phyloP scores from a whole-genome alignment of 306 rosid species.

The Herpetospermum pedunculosum region DNA sequence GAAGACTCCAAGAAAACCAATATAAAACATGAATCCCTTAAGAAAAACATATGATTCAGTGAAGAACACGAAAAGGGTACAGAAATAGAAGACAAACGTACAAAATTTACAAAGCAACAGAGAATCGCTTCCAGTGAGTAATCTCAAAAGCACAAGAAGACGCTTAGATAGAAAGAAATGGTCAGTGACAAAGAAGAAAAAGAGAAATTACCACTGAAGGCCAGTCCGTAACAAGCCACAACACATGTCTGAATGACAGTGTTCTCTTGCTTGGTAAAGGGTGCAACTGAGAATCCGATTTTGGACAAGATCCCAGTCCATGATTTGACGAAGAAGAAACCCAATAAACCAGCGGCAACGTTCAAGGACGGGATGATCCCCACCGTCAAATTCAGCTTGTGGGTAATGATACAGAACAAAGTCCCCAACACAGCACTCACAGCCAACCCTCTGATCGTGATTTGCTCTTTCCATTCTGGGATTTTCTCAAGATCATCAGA shows the following conservation, averaged over 20 bases:
- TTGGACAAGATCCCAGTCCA: constrained; percentile 55
- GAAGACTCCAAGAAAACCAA: not conserved
- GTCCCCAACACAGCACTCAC: constrained; percentile 64
- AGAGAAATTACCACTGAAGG: constrained; percentile 50
- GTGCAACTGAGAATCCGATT: constrained; percentile 39
- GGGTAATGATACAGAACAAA: constrained; percentile 75
- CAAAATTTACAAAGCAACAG: not conserved
- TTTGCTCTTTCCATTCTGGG: constrained; percentile 88
- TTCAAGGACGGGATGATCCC: constrained; percentile 88
- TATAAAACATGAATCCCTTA: not conserved
- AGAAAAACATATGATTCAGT: not conserved
- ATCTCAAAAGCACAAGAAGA: not conserved
- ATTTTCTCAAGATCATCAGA: constrained; percentile 18
- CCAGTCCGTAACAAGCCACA: constrained; percentile 96
- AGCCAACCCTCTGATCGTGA: constrained; percentile 75
- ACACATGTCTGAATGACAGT: constrained; percentile 96
- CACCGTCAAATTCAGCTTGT: constrained; percentile 78
- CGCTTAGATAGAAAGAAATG: not conserved
- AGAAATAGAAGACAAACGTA: not conserved
- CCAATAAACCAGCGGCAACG: constrained; percentile 70
- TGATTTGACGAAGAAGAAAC: constrained; percentile 73
- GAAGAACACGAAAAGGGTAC: not conserved
- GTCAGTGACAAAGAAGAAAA: not conserved
- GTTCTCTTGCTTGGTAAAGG: constrained; percentile 85
- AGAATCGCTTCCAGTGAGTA: not conserved